Evolutionary conservation across 2,329 filamentous ascomycete species (phyloP), one percentile per base, ranked within the genome.

Genomic region (Sporothrix variecibatus): DNA sequence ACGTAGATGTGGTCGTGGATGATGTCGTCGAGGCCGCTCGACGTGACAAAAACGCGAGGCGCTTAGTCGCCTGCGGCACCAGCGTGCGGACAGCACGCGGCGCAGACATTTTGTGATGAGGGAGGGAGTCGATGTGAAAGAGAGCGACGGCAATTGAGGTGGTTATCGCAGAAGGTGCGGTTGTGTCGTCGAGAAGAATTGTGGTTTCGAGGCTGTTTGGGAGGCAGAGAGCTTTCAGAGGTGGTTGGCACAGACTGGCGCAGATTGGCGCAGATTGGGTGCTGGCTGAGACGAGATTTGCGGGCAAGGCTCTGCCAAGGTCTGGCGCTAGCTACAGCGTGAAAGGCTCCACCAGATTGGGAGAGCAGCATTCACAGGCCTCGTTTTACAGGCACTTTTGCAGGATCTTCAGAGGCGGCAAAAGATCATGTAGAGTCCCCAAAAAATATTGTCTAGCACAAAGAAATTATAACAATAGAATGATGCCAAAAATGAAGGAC

Each of bases 61-160:
- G 69, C 43, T 83, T 40, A 12, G 53, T 70, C 17, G 53, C 49
- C 28, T 53, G 56, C 38, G 72, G 69, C 49, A 69, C 40, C 58
- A 75, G 60, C 9, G 65, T 12, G 34, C 67, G 72, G 15, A 53
- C 28, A 26, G 67, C 49, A 6, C 71, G 72, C 9, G 72, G 53
- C 12, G 68, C 26, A 23, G 64, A 67, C 75, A 76, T 76, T 23
- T 56, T n/a, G 49, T 7, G 11, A n/a, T 5, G 28, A n/a, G 9
- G 26, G 17, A 2, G 28, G 6, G 6, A n/a, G 58, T 62, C 8
- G 26, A 60, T 3, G 7, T 12, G 15, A 1, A 15, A 15, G 15
- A 20, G 56, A 34, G 11, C 8, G 20, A 6, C 56, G 28, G 15
- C 56, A 65, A 40, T 40, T 46, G 38, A 15, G 23, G 38, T 11